Evolutionary conservation across 139 green algal genomes (phyloP).

Genomic region (Chara braunii): DNA sequence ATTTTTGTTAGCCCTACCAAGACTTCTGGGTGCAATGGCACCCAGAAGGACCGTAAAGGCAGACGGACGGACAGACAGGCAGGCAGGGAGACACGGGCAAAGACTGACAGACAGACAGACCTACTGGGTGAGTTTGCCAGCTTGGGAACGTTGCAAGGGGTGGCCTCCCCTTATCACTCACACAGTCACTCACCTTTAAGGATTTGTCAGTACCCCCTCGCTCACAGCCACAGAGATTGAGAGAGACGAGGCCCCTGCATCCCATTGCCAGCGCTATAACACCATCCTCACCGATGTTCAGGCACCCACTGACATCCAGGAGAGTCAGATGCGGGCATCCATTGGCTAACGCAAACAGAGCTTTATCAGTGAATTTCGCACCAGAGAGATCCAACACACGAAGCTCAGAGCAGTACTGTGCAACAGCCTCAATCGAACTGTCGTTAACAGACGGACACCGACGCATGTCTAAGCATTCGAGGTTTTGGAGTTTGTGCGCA

Average conservation of each 20-base stretch:
- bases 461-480: conserved; percentile 15
- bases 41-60: too few relatives aligned
- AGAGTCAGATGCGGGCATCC: not conserved
- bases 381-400: conserved; percentile 4
- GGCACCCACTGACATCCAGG: conserved; percentile 35
- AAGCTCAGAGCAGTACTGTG: not conserved
- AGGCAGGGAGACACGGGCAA: too few relatives aligned
- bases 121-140: too few relatives aligned
- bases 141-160: too few relatives aligned
- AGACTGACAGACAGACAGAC: too few relatives aligned
- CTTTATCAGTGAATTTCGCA: not conserved
- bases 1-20: too few relatives aligned
- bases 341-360: conserved; percentile 2
- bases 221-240: conserved; percentile 38
- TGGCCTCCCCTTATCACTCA: too few relatives aligned
- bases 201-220: conserved; percentile 6
- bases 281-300: conserved; percentile 10
- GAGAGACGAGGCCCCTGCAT: conserved; percentile 7
- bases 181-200: too few relatives aligned
- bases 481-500: too few relatives aligned
- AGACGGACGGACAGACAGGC: too few relatives aligned
- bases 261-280: conserved; percentile 8
- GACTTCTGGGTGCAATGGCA: too few relatives aligned
- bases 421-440: conserved; percentile 2
- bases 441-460: conserved; percentile 9